Evolutionary conservation across 1,284 basidiomycete genomes (phyloP), one percentile per base, ranked within the genome.

Genomic region (Quambalaria eucalypti): DNA sequence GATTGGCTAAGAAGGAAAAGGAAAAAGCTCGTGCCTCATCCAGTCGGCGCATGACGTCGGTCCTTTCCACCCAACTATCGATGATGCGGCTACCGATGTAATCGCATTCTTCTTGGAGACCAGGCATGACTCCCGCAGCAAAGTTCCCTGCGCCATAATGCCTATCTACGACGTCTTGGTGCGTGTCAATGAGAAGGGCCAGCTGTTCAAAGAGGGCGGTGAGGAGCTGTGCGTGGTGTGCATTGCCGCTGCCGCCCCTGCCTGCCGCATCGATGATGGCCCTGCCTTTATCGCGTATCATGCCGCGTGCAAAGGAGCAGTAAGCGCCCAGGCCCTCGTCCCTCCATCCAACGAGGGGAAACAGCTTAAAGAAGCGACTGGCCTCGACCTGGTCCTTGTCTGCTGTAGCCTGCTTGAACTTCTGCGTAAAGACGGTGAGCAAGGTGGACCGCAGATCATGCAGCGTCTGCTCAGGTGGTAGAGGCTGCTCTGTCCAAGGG

Each of bases 121-220:
- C 81, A 14, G 81, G 80, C 2, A 92, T 83, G 14, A 98, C 75
- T 8, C 71, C 71, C 12, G 61, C 61, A 0, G 61, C 58, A 49
- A 76, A 76, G 21, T 67, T 55, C 2, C 69, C 60, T 1, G 46
- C 39, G 1, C 68, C 95, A 69, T 98, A 98, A 76, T 98, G 95
- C 76, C 93, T 93, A 75, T 97, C 92, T 0, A 99, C 93, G 1
- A 98, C 84, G 1, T 91, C 88, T 69, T 95, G 91, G 74, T 99
- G 95, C 72, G 96, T 91, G 69, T 93, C 91, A 39, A 98, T 86
- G 59, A 99, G 90, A 79, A 89, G 84, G 1, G 93, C 95, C 42
- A 98, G 86, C 53, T 87, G 87, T 78, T 99, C 95, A 64, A 97
- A 92, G 0, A 99, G 81, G 1, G 87, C 85, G 0, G 91, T 96